Evolutionary conservation across 805 yeast genomes (phyloP), one percentile per base, ranked within the genome.

Genomic region (Scheffersomyces ergatensis): DNA sequence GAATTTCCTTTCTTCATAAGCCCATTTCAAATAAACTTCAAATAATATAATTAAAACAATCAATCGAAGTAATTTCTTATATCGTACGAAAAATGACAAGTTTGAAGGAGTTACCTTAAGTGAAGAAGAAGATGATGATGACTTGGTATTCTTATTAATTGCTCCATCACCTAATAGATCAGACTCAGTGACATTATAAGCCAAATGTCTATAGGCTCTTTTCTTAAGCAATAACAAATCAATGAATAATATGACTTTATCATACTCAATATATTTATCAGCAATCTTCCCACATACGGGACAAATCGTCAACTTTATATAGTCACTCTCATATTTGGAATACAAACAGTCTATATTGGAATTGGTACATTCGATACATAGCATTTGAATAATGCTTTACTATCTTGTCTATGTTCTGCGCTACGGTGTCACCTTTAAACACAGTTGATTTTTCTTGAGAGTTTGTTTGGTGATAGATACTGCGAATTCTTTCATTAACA

Each of bases 1-100:
- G 30, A 54, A 53, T 40, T 72, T 76, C 49, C 77, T 80, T 59
- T 92, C 99, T 45, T 85, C 90, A 41, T 83, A 79, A 0, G 96
- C 96, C 98, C 99, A 93, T 1, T 80, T 82, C 38, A 93, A 62
- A 58, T 93, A 93, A 4, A 92, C 92, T 51, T 93, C 97, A 53
- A 92, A 89, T 13, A 93, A 71, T 0, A 86, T 66, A 39, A 85
- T 70, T 29, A 92, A 67, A 3, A 85, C 49, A 49, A 85, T 64
- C 27, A 85, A 62, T 23, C 92, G 50, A 12, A 51, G 32, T 6
- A 64, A 38, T 19, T 50, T 55, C 38, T 46, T 53, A 46, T 63
- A 62, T 20, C 55, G 35, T 3, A 20, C n/a, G 11, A 49, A 21
- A 36, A 44, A 38, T n/a, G n/a, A n/a, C n/a, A n/a, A n/a, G n/a